A percentile compares a stretch with the other conserved stretches of the same genome.
phyloP scores from a whole-genome alignment of 257 asterid genomes.

The Pogostemon cablin region DNA sequence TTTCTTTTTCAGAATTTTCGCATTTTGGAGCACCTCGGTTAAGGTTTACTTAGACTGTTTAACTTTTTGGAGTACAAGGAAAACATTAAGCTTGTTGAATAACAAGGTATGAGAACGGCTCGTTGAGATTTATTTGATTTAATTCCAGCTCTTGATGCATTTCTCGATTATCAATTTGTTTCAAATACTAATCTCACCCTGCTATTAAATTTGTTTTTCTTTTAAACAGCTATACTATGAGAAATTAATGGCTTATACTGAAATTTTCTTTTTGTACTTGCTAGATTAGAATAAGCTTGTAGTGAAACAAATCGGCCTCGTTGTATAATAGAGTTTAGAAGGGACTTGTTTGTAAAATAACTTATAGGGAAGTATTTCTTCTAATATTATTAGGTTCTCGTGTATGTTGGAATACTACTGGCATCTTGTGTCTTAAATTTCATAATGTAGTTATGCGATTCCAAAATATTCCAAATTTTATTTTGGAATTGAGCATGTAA shows the following conservation, averaged over 20 bases:
- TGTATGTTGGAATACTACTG: neutral
- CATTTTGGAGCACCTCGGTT: slow-evolving; percentile 37
- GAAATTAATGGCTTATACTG: neutral
- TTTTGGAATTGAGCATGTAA: slow-evolving; percentile 3
- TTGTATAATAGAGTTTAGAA: neutral
- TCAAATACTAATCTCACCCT: slow-evolving; percentile 4
- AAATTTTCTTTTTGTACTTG: too few relatives aligned
- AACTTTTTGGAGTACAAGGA: slow-evolving; percentile 46
- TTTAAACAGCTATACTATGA: slow-evolving; percentile 2
- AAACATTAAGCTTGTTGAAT: slow-evolving; percentile 36
- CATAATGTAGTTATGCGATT: neutral
- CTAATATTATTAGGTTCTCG: neutral
- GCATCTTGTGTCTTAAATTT: neutral
- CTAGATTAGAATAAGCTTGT: slow-evolving; percentile 15
- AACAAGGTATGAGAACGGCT: slow-evolving; percentile 40
- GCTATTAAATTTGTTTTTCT: slow-evolving; percentile 6
- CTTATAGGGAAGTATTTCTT: neutral
- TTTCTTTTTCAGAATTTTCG: slow-evolving; percentile 30
- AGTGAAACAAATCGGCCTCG: neutral
- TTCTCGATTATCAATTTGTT: slow-evolving; percentile 25
- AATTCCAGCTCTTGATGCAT: slow-evolving; percentile 16
- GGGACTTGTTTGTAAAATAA: neutral
- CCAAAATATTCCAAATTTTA: neutral
- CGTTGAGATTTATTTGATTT: slow-evolving; percentile 29
- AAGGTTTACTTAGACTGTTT: slow-evolving; percentile 36